Evolutionary conservation across 2,329 filamentous ascomycete species (phyloP).

Genomic region (Diaporthe capsici): DNA sequence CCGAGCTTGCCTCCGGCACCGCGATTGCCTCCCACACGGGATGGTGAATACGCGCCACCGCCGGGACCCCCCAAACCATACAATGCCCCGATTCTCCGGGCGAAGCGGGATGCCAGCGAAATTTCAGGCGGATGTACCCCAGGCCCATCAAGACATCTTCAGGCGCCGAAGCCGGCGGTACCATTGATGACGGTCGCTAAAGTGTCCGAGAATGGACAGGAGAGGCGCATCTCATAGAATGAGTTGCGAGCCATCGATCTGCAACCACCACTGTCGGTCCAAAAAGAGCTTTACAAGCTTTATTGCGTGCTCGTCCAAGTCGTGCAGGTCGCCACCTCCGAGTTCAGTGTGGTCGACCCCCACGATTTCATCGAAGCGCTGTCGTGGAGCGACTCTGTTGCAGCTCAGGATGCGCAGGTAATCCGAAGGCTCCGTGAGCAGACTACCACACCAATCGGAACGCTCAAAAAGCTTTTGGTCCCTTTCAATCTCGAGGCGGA

Average conservation of each 20-base stretch:
- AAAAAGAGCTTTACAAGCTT: slow-evolving; percentile 22
- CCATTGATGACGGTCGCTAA: neutral
- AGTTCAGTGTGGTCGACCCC: slow-evolving; percentile 12
- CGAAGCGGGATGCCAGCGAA: slow-evolving; percentile 4
- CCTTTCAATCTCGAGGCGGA: neutral
- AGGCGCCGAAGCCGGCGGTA: neutral
- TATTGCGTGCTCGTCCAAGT: slow-evolving; percentile 6
- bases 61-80: neutral
- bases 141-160: neutral
- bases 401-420: neutral
- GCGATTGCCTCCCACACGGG: neutral
- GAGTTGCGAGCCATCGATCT: neutral
- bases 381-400: slow-evolving; percentile 8
- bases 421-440: neutral
- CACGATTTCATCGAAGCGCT: slow-evolving; percentile 27
- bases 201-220: neutral
- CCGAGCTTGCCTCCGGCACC: neutral
- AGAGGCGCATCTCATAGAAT: neutral
- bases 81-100: no score
- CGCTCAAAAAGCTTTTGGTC: neutral
- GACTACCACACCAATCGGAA: neutral
- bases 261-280: neutral
- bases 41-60: neutral
- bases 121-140: slow-evolving; percentile 4
- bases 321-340: neutral